Conservation (phyloP, 768 basidiomycete species). For the Pleurotus salmoneostramineus region DNA sequence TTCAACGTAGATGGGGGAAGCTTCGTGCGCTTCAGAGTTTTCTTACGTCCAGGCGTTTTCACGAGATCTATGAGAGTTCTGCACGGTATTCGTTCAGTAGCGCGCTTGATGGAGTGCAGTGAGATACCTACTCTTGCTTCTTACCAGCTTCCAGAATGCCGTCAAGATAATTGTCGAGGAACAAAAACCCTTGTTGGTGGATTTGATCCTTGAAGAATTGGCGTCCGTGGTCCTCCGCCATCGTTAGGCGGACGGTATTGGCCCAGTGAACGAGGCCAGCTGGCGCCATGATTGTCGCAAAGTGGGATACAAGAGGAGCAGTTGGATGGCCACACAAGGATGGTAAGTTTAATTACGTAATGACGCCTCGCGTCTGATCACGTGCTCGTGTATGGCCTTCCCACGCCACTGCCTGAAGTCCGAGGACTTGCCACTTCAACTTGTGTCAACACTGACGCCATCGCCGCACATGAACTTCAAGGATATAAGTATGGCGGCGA, state of each 20-base stretch:
- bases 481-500: too few relatives aligned
- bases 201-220: conserved; percentile 70
- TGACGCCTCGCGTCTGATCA: neutral
- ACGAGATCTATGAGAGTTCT: conserved; percentile 49
- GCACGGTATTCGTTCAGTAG: neutral
- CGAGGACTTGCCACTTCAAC: too few relatives aligned
- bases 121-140: conserved; percentile 54
- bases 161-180: conserved; percentile 76
- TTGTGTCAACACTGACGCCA: too few relatives aligned
- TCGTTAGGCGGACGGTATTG: conserved; percentile 58
- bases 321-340: neutral
- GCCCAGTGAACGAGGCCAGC: conserved; percentile 68
- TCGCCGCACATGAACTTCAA: too few relatives aligned
- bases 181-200: conserved; percentile 71
- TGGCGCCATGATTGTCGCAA: conserved; percentile 30
- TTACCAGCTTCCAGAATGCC: conserved; percentile 58
- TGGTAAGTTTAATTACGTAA: too few relatives aligned
- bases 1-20: conserved; percentile 37
- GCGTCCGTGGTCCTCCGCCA: conserved; percentile 71
- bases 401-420: neutral
- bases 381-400: neutral
- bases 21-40: conserved; percentile 42
- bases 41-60: conserved; percentile 80
- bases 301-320: neutral
- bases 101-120: neutral